Evolutionary conservation across 2,329 filamentous ascomycete genomes (phyloP).

Genomic region (Celoporthe dispersa): DNA sequence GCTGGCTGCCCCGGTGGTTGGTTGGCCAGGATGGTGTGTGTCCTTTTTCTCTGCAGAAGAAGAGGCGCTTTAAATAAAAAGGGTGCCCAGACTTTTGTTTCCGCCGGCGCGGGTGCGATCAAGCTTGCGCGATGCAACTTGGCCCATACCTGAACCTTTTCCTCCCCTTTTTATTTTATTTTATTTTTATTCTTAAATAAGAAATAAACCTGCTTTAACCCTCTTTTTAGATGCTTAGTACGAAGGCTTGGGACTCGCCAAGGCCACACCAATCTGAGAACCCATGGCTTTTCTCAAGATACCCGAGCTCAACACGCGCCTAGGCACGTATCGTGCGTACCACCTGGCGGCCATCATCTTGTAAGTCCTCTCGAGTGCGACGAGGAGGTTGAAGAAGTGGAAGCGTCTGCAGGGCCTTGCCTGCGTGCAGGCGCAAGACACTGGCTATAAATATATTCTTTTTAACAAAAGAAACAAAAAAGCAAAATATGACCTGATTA

Average conservation of each 20-base stretch:
- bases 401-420: no score
- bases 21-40: no score
- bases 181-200: no score
- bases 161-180: no score
- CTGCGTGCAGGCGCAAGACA: no score
- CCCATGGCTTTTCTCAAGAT: slow-evolving; percentile 22
- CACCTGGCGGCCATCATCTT: slow-evolving; percentile 25
- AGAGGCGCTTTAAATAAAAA: no score
- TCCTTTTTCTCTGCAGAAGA: no score
- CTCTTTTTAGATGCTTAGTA: background rate
- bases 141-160: no score
- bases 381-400: background rate
- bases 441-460: no score
- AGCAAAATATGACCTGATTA: background rate
- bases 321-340: slow-evolving; percentile 22
- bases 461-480: no score
- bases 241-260: slow-evolving; percentile 5
- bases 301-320: slow-evolving; percentile 19
- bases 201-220: no score
- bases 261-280: background rate
- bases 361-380: background rate
- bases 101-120: background rate
- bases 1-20: no score
- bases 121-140: slow-evolving; percentile 11
- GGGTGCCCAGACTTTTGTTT: background rate